phyloP scores from a whole-genome alignment of 768 basidiomycete species.

The Coprinellus micaceus region DNA sequence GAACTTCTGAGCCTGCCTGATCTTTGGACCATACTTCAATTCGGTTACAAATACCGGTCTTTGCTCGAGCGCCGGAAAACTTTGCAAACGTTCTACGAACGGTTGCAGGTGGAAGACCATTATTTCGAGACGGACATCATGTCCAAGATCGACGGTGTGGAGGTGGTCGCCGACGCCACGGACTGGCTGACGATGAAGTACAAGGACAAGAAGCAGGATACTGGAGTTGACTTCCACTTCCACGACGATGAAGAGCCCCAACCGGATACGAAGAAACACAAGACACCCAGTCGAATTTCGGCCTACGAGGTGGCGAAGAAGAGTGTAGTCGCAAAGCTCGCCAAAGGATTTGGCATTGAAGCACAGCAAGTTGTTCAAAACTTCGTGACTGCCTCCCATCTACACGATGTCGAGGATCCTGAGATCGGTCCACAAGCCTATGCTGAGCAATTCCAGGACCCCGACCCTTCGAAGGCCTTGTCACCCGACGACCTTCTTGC shows the following conservation, averaged over 20 bases:
- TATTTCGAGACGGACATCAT: constrained; percentile 73
- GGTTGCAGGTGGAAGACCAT: constrained; percentile 64
- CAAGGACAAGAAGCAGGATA: constrained; percentile 65
- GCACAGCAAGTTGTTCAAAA: constrained; percentile 84
- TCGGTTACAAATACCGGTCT: constrained; percentile 89
- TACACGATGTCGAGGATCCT: constrained; percentile 77
- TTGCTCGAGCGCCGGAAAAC: constrained; percentile 69
- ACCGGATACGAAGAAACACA: constrained; percentile 54
- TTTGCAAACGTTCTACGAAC: constrained; percentile 60
- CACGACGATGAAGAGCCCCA: constrained; percentile 65
- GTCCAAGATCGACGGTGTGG: constrained; percentile 71
- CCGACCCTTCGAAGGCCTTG: constrained; percentile 55
- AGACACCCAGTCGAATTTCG: constrained; percentile 80
- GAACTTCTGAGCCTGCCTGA: constrained; percentile 77
- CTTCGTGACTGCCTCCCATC: constrained; percentile 56
- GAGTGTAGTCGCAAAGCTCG: constrained; percentile 70
- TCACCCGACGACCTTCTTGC: constrained; percentile 65
- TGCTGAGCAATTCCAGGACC: constrained; percentile 83
- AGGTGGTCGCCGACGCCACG: constrained; percentile 84
- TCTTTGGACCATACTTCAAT: constrained; percentile 85
- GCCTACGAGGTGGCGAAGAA: constrained; percentile 83
- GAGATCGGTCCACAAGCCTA: constrained; percentile 73
- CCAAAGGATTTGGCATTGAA: constrained; percentile 85
- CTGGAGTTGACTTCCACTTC: constrained; percentile 54
- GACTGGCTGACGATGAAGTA: constrained; percentile 90